phyloP scores from a whole-genome alignment of 129 eudicot genomes.

The Scalesia atractyloides region DNA sequence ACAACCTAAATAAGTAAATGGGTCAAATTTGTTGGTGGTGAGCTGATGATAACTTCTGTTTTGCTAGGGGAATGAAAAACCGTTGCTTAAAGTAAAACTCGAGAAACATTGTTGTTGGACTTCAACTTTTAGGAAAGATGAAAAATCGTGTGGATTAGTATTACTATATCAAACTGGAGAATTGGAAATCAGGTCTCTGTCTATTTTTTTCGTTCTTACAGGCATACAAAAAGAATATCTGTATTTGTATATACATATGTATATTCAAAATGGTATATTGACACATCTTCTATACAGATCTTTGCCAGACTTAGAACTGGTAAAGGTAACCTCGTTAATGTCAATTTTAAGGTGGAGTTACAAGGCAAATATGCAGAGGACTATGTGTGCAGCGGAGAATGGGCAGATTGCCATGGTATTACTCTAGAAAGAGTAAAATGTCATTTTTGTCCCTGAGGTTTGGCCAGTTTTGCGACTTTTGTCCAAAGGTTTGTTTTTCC shows the following conservation, averaged over 20 bases:
- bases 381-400: slow-evolving; percentile 59
- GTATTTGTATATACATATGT: not conserved
- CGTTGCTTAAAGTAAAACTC: slow-evolving; percentile 64
- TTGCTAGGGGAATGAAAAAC: slow-evolving; percentile 64
- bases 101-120: slow-evolving; percentile 81
- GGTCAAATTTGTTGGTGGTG: slow-evolving; percentile 1
- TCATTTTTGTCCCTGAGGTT: too few species aligned
- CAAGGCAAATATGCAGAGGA: slow-evolving; percentile 77
- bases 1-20: not conserved
- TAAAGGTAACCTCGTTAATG: slow-evolving; percentile 58
- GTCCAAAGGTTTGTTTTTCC: too few species aligned
- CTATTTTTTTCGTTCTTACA: slow-evolving; percentile 18
- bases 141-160: slow-evolving; percentile 50
- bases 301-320: slow-evolving; percentile 72
- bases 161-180: slow-evolving; percentile 76
- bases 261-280: slow-evolving; percentile 1
- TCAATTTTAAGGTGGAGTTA: slow-evolving; percentile 79
- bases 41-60: slow-evolving; percentile 23
- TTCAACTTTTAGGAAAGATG: slow-evolving; percentile 58
- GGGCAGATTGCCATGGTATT: slow-evolving; percentile 77
- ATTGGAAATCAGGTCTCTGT: slow-evolving; percentile 75
- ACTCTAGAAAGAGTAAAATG: not conserved
- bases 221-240: not conserved
- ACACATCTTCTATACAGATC: slow-evolving; percentile 57
- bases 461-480: too few species aligned